Conservation (phyloP, 495 filamentous ascomycete genomes). For the Podospora sp. region DNA sequence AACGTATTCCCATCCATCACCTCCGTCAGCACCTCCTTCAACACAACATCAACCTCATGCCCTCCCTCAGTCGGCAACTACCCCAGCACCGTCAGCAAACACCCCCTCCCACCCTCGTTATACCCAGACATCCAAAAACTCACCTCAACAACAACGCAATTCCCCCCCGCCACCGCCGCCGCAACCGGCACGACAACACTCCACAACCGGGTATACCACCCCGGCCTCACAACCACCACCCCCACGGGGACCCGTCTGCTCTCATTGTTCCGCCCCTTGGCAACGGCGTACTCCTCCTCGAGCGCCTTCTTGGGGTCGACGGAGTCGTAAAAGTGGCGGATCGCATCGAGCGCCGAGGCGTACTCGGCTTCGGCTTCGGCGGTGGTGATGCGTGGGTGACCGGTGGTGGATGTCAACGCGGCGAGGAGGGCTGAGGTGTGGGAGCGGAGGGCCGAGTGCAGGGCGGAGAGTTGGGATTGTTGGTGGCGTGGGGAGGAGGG, state of each 20-base stretch:
- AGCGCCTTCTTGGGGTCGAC: conserved; percentile 45
- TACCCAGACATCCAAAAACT: conserved; percentile 1
- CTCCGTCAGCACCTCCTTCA: conserved; percentile 44
- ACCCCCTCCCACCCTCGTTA: conserved; percentile 2
- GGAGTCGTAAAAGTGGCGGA: conserved; percentile 48
- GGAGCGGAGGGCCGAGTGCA: conserved; percentile 14
- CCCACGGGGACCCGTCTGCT: conserved; percentile 39
- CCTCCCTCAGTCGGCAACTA: conserved; percentile 34
- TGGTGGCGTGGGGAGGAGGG: conserved; percentile 14
- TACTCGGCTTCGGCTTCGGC: conserved; percentile 50
- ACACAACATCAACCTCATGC: conserved; percentile 32
- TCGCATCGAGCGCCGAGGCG: conserved; percentile 41
- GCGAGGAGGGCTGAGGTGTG: not conserved
- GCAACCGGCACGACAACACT: conserved; percentile 49
- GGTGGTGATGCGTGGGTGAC: conserved; percentile 26
- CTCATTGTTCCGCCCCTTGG: conserved; percentile 42
- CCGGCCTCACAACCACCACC: conserved; percentile 56
- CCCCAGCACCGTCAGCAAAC: conserved; percentile 29
- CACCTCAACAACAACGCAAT: conserved; percentile 57
- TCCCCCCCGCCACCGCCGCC: conserved; percentile 55
- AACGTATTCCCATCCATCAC: conserved; percentile 53
- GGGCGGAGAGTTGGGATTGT: conserved; percentile 17
- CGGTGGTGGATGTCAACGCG: not conserved
- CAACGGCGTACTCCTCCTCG: conserved; percentile 54
- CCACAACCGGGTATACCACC: conserved; percentile 52